A percentile compares a stretch with the other conserved stretches of the same genome.
Conservation (phyloP, 805 yeast species). For the Pichia insulana region DNA sequence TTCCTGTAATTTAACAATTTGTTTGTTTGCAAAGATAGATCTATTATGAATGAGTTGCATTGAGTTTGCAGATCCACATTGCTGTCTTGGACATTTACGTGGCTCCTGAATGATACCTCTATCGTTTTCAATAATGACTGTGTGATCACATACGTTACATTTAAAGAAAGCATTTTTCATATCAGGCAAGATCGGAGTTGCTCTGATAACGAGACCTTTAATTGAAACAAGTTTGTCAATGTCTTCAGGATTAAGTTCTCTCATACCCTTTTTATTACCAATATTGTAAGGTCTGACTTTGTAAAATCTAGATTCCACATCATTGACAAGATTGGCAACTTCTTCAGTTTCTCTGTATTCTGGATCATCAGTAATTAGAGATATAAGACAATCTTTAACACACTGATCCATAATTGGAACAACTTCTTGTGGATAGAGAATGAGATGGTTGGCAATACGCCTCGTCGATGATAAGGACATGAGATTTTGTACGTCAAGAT, state of each 20-base stretch:
- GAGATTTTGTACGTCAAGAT: slow-evolving; percentile 75
- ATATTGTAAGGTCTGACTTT: slow-evolving; percentile 87
- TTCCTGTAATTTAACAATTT: slow-evolving; percentile 87
- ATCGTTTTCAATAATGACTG: slow-evolving; percentile 85
- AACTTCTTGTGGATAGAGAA: slow-evolving; percentile 93
- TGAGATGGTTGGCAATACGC: slow-evolving; percentile 74
- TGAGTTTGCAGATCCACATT: slow-evolving; percentile 73
- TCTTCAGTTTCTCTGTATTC: slow-evolving; percentile 7
- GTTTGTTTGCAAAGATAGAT: slow-evolving; percentile 90
- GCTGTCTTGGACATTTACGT: slow-evolving; percentile 80
- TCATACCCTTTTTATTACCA: slow-evolving; percentile 67
- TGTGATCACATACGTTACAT: slow-evolving; percentile 91
- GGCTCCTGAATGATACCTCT: slow-evolving; percentile 94
- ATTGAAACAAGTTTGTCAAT: slow-evolving; percentile 87
- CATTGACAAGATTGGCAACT: slow-evolving; percentile 34
- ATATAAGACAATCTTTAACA: slow-evolving; percentile 79
- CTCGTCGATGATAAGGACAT: slow-evolving; percentile 67
- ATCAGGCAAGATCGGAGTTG: slow-evolving; percentile 91
- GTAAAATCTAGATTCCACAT: slow-evolving; percentile 72
- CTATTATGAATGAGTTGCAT: slow-evolving; percentile 90
- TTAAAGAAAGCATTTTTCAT: slow-evolving; percentile 96
- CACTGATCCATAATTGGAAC: slow-evolving; percentile 98
- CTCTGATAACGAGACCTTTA: slow-evolving; percentile 82
- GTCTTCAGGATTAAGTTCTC: slow-evolving; percentile 89
- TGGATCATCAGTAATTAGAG: slow-evolving; percentile 48